Evolutionary conservation across 805 yeast species (phyloP), one percentile per base, ranked within the genome.

Genomic region (Cyberlindnera meyerae): DNA sequence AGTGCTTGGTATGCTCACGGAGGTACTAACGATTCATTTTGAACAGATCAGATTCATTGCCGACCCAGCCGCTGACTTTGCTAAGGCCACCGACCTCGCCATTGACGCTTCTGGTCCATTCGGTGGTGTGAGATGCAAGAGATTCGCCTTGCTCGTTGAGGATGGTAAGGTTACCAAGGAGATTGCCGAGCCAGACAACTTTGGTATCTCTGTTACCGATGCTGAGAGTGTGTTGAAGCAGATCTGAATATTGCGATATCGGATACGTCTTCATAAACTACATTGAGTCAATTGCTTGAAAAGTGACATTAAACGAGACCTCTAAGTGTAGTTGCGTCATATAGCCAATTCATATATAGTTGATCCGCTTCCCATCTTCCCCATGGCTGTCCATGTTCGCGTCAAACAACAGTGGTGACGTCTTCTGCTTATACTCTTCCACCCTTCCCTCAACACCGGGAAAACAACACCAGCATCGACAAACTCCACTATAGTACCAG

Each of bases 181-280:
- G 24, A 82, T 81, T 54, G 75, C 77, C 33, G 96, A 88, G 66
- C 90, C 94, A 18, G 95, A 87, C 57, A 78, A 77, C 62, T 75
- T 80, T 29, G 75, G 88, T 11, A 73, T 87, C 46, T 71, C 75
- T 40, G 77, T 60, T 25, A 55, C 68, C 11, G 49, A 60, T 34
- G 71, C 68, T 32, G 66, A 63, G 43, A 59, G 62, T 40, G 60
- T 66, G 26, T 47, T 66, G 32, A 55, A 52, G 39, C 33, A 40
- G 27, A 39, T 48, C 38, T 48, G 29, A 41, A 18, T 8, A 8
- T 17, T 11, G 12, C 18, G 8, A 18, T 14, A 13, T 13, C 9
- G 22, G 22, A 7, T 24, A 24, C 27, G n/a, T 24, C 11, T 24
- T 24, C 18, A 18, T n/a, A n/a, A n/a, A n/a, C n/a, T n/a, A n/a